Evolutionary conservation across 805 yeast species (phyloP), one percentile per base, ranked within the genome.

Genomic region (Metschnikowia kofuensis): DNA sequence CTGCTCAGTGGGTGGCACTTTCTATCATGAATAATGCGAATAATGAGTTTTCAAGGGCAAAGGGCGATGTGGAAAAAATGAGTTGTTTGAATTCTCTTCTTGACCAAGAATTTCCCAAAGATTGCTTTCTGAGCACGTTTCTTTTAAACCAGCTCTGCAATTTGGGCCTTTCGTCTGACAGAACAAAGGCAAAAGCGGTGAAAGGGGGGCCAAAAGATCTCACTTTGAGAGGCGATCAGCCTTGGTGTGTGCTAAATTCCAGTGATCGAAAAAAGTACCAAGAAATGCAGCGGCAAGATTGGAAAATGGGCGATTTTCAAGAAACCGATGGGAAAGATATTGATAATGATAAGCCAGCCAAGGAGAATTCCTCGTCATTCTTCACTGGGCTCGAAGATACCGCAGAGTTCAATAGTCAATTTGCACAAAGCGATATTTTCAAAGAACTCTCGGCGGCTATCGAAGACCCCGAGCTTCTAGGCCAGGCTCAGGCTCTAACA

Each of bases 351-450:
- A 29, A 39, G 1, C 15, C 8, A 8, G 6, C 11, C 8, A 28
- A 27, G 15, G 28, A 27, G 13, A 13, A 21, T 6, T 26, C 32
- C 3, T 6, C 35, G 28, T 27, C 48, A 7, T 28, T 46, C 11
- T 47, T 47, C 32, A 32, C 49, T 4, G 49, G 49, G 1, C 26
- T 47, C 7, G 49, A 47, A 28, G 49, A 47, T 34, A 47, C 49
- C 6, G 14, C 26, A 7, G 49, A 42, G 7, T 41, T 21, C 21
- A 21, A 21, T 21, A 21, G 21, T 21, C 21, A 21, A 21, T 21
- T 21, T 21, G 21, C 21, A 21, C 21, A 21, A 21, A 4, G 21
- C 21, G 21, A 21, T 21, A 21, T 21, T 2, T 6, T 47, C 7
- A 41, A 42, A 10, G 39, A 32, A 8, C 42, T 41, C 2, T 2